Base-by-base conservation (phyloP, 495 filamentous ascomycete species). In the Delitschia confertaspora region DNA sequence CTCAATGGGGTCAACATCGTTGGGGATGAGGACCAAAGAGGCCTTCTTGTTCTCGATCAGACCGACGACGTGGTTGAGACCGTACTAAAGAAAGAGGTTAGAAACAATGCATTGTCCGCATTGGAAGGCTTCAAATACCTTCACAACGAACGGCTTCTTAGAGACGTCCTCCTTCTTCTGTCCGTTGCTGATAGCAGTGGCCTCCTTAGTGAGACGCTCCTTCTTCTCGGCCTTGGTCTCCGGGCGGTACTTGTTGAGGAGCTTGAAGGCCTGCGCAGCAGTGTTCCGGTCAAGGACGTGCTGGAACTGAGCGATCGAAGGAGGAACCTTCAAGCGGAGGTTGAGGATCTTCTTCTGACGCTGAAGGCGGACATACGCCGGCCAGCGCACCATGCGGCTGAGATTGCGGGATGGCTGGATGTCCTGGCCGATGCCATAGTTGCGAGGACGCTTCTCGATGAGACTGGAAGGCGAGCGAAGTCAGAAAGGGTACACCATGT, bases 41-140 rank as follows among this genome's bases (percentile, higher is more conserved):
- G 93, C 89, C 82, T 99, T 99, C 86, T 96, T 99, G 77, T 95
- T 96, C 82, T 99, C 93, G 65, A 99, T 88, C 55, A 99, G 78
- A 51, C 91, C 93, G 56, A 99, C 93, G 60, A 99, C 91, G 76
- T 99, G 93, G 79, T 99, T 99, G 58, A 99, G 80, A 72, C 93
- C 93, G 70, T 93, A 96, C 80, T 99, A 96, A 76, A 89, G n/a
- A n/a, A n/a, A n/a, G n/a, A n/a, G n/a, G n/a, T n/a, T n/a, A n/a
- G n/a, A n/a, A n/a, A n/a, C n/a, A n/a, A n/a, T n/a, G n/a, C n/a
- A n/a, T n/a, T n/a, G n/a, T n/a, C n/a, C n/a, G n/a, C n/a, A n/a
- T n/a, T n/a, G n/a, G n/a, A n/a, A n/a, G n/a, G n/a, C n/a, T n/a
- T n/a, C n/a, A n/a, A n/a, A n/a, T n/a, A n/a, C n/a, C 79, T 96